A percentile compares a stretch with the other conserved stretches of the same genome.
Evolutionary conservation across 805 yeast species (phyloP).

Genomic region (Sugiyamaella chiloensis): DNA sequence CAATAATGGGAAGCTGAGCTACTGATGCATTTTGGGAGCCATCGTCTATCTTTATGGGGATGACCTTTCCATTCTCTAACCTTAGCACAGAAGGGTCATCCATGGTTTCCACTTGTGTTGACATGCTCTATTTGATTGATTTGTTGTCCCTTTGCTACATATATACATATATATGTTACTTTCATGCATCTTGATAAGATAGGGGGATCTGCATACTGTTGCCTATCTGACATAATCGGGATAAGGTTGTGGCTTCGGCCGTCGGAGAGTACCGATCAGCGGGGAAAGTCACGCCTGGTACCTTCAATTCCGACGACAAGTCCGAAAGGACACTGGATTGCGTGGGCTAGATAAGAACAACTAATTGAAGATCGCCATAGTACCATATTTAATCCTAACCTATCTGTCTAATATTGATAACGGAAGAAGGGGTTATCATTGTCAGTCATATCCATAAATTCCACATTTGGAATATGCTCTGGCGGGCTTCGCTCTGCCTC

Average conservation of each 20-base stretch:
- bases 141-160: too few species aligned
- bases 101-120: background rate
- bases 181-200: background rate
- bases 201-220: background rate
- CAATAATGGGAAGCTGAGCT: background rate
- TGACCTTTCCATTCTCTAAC: background rate
- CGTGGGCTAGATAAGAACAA: too few species aligned
- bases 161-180: too few species aligned
- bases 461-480: background rate
- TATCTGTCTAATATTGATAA: slow-evolving; percentile 29
- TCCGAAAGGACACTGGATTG: too few species aligned
- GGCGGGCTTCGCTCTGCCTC: background rate
- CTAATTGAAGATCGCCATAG: too few species aligned
- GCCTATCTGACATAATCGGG: too few species aligned
- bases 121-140: background rate
- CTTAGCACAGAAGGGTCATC: background rate
- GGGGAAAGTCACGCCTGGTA: too few species aligned
- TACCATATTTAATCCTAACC: too few species aligned
- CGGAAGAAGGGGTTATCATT: slow-evolving; percentile 52
- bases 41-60: background rate
- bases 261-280: too few species aligned
- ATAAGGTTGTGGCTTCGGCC: too few species aligned
- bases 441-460: slow-evolving; percentile 37
- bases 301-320: too few species aligned
- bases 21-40: background rate